Evolutionary conservation across 176 grass and related monocot genomes (phyloP), one percentile per base, ranked within the genome.

Genomic region (Paspalum notatum): DNA sequence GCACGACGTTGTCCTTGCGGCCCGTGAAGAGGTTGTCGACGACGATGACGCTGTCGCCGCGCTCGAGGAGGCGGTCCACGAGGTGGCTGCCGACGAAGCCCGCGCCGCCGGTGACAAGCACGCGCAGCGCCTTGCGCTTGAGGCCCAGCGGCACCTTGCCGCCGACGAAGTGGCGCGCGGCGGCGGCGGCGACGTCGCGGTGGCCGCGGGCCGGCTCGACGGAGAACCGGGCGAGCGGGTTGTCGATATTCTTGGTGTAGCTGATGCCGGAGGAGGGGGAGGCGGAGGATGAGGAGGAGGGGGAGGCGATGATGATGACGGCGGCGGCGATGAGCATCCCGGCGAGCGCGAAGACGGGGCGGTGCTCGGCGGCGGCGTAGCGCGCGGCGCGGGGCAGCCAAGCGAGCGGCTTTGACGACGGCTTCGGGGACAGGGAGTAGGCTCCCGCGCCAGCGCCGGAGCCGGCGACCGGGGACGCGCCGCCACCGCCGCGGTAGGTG

Each of bases 11-110:
- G 78, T 97, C 94, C 91, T 97, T 97, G 66, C 89, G 73, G 5
- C 94, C 94, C 5, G 94, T 97, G 87, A 97, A 97, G 82, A 97
- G 91, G 87, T 97, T 97, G 79, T 97, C 94, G 17, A 97, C 94
- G 20, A 97, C 94, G 87, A 97, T 97, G 49, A 97, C 94, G 76
- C 74, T 89, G 82, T 97, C 91, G 46, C 94, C 94, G 59, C 94
- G 76, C 43, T 70, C 91, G 4, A 97, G 86, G 62, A 97, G 80
- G 62, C 89, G 89, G 79, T 97, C 94, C 24, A 97, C 94, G 16
- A 97, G 89, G 84, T 97, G 94, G 76, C 91, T 94, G 56, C 94
- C 94, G 0, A 97, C 94, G 82, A 97, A 97, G 4, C 94, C 94
- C 9, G 94, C 94, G 37, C 94, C 94, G 24, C 94, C 94, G 15